Base-by-base conservation (phyloP, 371 early-diverging fungal genomes). In the Haplosporangium sp. region DNA sequence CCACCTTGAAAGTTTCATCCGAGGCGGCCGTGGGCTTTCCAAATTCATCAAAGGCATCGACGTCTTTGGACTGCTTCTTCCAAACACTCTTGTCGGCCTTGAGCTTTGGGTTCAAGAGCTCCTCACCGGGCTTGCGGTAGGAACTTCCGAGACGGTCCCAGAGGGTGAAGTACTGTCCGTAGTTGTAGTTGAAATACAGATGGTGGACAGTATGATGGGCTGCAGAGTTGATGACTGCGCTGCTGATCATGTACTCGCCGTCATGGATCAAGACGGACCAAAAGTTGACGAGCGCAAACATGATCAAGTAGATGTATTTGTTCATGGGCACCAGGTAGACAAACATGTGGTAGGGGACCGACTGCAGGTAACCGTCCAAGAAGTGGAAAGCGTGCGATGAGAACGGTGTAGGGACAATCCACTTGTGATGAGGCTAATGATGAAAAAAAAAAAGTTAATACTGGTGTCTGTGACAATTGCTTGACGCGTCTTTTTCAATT, bases 231-330 rank as follows among this genome's bases (percentile, higher is more conserved):
- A 84, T 64, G 46, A 82, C 69, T 4, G 59, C 36, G 21, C 21
- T 54, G 18, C 40, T 47, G 50, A 73, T 64, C 11, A 70, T 20
- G 50, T 63, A 81, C 66, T 90, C 91, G 82, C 95, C 96, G 82
- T 97, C 98, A 79, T 98, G 98, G 81, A 98, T 98, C 87, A 94
- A 86, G 42, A 98, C 93, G 36, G 96, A 96, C 98, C 98, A 98
- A 42, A 94, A 64, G 71, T 96, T 95, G 59, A 98, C 96, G 76
- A 95, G 89, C n/a, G 87, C 83, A 75, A 98, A 98, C 80, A 94
- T 83, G 47, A 71, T 82, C 48, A 98, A 77, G 81, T 97, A 97
- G 23, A 94, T 83, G 61, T 87, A 92, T 74, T 94, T 93, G 82
- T 97, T 92, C 88, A 98, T 93, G 7, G 98, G 98, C 60, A 97